Conservation (phyloP, 2,329 filamentous ascomycete genomes). For the Fusarium mangiferae region DNA sequence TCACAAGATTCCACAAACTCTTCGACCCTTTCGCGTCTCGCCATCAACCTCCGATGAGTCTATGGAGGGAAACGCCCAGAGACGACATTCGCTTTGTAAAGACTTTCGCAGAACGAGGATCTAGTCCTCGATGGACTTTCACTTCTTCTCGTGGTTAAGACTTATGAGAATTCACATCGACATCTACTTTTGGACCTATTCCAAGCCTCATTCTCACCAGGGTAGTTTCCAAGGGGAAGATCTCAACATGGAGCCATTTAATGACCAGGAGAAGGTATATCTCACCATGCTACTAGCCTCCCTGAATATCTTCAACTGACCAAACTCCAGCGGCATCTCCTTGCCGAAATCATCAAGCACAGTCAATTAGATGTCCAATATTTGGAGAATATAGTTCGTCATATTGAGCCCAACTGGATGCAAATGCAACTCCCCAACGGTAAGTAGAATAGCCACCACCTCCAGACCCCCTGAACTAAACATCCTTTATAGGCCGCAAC, state of each 20-base stretch:
- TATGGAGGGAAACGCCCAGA: not conserved
- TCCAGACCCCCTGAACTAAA: not conserved
- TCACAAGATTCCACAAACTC: not conserved
- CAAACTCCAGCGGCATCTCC: conserved; percentile 62
- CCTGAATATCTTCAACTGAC: not conserved
- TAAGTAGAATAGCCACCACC: conserved; percentile 42
- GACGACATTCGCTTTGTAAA: not conserved
- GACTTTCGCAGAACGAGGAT: not conserved
- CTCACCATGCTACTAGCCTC: too few relatives aligned
- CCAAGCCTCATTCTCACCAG: not conserved
- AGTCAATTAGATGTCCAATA: conserved; percentile 60
- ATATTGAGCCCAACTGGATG: conserved; percentile 58
- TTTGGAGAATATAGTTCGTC: conserved; percentile 60
- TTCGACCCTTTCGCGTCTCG: not conserved
- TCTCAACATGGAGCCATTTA: conserved; percentile 49
- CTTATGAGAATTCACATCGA: not conserved
- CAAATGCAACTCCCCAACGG: conserved; percentile 60
- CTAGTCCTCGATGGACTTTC: not conserved
- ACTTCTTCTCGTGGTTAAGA: not conserved
- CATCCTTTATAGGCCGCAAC: conserved; percentile 54
- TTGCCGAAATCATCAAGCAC: conserved; percentile 68
- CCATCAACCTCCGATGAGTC: not conserved
- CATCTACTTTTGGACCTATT: not conserved
- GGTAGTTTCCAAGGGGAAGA: conserved; percentile 4
- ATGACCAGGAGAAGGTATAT: conserved; percentile 64